Base-by-base conservation (phyloP, 1,284 basidiomycete species). In the Ceratobasidium papillatum region DNA sequence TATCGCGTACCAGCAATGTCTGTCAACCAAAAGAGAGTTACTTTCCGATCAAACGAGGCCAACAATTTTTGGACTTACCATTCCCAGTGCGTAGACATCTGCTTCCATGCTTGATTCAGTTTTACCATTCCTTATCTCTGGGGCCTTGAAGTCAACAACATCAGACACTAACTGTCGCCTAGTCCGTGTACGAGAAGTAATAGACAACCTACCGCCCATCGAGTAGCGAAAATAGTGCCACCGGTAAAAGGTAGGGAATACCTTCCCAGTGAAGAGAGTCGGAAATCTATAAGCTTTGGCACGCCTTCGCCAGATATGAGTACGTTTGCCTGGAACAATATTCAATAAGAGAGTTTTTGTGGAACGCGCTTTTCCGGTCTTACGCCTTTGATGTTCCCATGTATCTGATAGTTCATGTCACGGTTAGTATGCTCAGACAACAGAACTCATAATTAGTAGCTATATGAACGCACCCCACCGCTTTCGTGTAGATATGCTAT, bases 371-470 rank as follows among this genome's bases (percentile, higher is more conserved):
- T 17, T 49, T 25, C 25, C 27, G n/a, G 32, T n/a, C 62, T 49
- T 34, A 64, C 62, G 3, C 36, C 62, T 47, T 64, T 64, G 14
- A 64, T 9, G 8, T 64, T 25, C 8, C 62, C 62, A 32, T 64
- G 62, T 14, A 64, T 38, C 62, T 64, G 43, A 25, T 47, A 41
- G 30, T 3, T 9, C 17, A 64, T 7, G 27, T 49, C n/a, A n/a
- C n/a, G n/a, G n/a, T n/a, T n/a, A n/a, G n/a, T n/a, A n/a, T n/a
- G n/a, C n/a, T n/a, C n/a, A n/a, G n/a, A n/a, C n/a, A n/a, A n/a
- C n/a, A n/a, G n/a, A n/a, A n/a, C n/a, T n/a, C n/a, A n/a, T n/a
- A n/a, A n/a, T n/a, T n/a, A n/a, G n/a, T n/a, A n/a, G n/a, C n/a
- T n/a, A n/a, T n/a, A n/a, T n/a, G n/a, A 25, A 27, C 62, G 30